A percentile compares a stretch with the other conserved stretches of the same genome.
These are phyloP conservation scores for Neonectria hederae DNA, from an alignment of 2,329 filamentous ascomycete species.

Conservation along the genomic window DNA sequence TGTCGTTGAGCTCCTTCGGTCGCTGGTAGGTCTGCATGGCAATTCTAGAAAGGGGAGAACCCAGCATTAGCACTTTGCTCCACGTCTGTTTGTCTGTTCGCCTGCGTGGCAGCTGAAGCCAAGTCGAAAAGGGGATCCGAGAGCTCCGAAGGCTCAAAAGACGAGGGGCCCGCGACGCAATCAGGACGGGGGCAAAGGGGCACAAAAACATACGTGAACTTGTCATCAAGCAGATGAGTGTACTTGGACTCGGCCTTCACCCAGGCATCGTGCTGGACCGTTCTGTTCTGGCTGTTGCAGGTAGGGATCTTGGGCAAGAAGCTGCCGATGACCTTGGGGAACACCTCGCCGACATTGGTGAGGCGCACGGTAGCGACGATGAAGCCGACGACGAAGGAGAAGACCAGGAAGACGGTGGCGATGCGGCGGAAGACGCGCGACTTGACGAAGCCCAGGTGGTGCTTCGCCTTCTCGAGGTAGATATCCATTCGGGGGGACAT, in stretches of 20 bases:
- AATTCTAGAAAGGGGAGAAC: conserved; percentile 41
- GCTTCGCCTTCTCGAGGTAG: conserved; percentile 18
- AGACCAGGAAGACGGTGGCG: conserved; percentile 19
- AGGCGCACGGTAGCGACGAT: conserved; percentile 30
- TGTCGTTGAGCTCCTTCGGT: conserved; percentile 48
- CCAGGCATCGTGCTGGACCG: conserved; percentile 33
- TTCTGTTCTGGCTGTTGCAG: conserved; percentile 30
- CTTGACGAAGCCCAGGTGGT: conserved; percentile 24
- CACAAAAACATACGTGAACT: conserved; percentile 44
- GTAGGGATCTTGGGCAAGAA: conserved; percentile 30
- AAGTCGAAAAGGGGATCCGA: background rate
- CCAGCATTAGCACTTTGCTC: background rate
- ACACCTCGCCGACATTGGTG: conserved; percentile 29
- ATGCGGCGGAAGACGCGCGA: conserved; percentile 33
- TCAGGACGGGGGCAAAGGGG: background rate
- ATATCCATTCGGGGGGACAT: background rate
- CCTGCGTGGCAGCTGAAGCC: background rate
- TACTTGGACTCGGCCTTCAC: conserved; percentile 38
- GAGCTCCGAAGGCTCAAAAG: background rate
- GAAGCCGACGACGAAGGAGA: conserved; percentile 24
- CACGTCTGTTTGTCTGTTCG: background rate
- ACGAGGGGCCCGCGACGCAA: background rate
- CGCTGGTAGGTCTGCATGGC: conserved; percentile 50
- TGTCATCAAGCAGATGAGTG: conserved; percentile 39
- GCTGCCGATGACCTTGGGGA: conserved; percentile 30